Percentiles rank a stretch among this genome's conserved stretches.
Evolutionary conservation across 2,329 filamentous ascomycete genomes (phyloP).

Genomic region (Hymenoscyphus albidus): DNA sequence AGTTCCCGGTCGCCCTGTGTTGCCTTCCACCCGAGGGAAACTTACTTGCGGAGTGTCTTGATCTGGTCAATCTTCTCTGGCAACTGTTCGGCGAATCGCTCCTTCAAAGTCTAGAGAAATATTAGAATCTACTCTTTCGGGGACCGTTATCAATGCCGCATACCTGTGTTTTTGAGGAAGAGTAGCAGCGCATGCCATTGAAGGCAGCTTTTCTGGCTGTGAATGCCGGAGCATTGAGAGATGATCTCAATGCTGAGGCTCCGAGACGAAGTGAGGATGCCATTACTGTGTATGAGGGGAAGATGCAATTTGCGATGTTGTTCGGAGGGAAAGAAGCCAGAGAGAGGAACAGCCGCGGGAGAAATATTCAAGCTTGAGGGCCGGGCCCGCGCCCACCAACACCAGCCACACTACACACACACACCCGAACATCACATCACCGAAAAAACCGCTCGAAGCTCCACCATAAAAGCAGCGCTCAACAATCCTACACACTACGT

Average conservation of each 20-base stretch:
- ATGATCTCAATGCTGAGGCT: constrained; percentile 76
- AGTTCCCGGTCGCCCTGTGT: constrained; percentile 14
- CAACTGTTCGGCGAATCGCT: constrained; percentile 93
- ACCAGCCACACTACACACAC: no score
- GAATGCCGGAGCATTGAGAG: constrained; percentile 63
- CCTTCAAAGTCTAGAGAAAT: constrained; percentile 76
- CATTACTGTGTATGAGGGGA: constrained; percentile 55
- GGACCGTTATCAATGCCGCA: constrained; percentile 14
- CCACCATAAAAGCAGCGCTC: background rate
- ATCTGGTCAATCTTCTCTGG: constrained; percentile 98
- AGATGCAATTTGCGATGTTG: constrained; percentile 32
- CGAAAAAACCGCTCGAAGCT: background rate
- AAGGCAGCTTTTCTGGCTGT: constrained; percentile 68
- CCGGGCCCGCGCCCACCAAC: background rate
- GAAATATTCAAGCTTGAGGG: background rate
- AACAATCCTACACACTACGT: background rate
- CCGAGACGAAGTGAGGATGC: constrained; percentile 78
- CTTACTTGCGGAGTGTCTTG: constrained; percentile 95
- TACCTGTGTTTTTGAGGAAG: constrained; percentile 86
- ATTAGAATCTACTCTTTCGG: background rate
- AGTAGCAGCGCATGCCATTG: constrained; percentile 86
- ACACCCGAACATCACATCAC: background rate
- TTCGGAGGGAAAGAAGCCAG: constrained; percentile 18
- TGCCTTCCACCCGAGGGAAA: constrained; percentile 2
- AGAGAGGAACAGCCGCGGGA: background rate